These are phyloP conservation scores for Pisolithus sp. DNA, from an alignment of 768 basidiomycete genomes.

Conservation along the genomic window DNA sequence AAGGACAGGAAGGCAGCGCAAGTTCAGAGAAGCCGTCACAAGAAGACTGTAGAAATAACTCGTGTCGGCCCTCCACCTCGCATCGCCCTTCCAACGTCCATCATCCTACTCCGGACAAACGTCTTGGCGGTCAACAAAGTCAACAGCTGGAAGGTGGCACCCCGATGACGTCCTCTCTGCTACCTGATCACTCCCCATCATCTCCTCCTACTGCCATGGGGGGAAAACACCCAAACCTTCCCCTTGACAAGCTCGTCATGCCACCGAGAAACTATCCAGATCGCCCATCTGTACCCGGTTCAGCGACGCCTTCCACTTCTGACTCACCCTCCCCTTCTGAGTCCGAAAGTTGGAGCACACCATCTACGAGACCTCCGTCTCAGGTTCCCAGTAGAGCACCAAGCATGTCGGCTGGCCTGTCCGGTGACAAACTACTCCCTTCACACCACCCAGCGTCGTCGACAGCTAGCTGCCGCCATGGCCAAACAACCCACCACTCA, in stretches of 20 bases:
- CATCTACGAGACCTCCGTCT: conserved; percentile 57
- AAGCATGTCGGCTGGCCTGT: conserved; percentile 31
- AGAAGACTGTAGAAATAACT: conserved; percentile 16
- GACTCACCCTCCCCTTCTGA: conserved; percentile 52
- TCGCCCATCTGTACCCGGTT: conserved; percentile 32
- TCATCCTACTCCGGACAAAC: neutral
- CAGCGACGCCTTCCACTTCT: conserved; percentile 32
- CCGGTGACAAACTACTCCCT: conserved; percentile 24
- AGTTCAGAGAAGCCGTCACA: conserved; percentile 53
- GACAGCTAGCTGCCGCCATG: neutral
- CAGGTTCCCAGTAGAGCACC: conserved; percentile 42
- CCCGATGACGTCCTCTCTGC: conserved; percentile 6
- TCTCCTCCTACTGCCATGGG: neutral
- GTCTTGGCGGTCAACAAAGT: neutral
- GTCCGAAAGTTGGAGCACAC: conserved; percentile 53
- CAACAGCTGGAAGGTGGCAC: conserved; percentile 5
- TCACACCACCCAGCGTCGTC: neutral
- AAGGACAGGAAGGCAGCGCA: conserved; percentile 40
- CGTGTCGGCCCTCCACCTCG: conserved; percentile 2
- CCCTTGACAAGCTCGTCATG: conserved; percentile 12
- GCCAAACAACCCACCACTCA: conserved; percentile 4
- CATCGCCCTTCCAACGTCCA: neutral
- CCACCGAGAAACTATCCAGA: neutral
- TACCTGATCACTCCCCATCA: conserved; percentile 13
- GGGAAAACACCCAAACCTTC: conserved; percentile 4